phyloP scores from a whole-genome alignment of 2,329 filamentous ascomycete species.

The Aspergillus brasiliensis region DNA sequence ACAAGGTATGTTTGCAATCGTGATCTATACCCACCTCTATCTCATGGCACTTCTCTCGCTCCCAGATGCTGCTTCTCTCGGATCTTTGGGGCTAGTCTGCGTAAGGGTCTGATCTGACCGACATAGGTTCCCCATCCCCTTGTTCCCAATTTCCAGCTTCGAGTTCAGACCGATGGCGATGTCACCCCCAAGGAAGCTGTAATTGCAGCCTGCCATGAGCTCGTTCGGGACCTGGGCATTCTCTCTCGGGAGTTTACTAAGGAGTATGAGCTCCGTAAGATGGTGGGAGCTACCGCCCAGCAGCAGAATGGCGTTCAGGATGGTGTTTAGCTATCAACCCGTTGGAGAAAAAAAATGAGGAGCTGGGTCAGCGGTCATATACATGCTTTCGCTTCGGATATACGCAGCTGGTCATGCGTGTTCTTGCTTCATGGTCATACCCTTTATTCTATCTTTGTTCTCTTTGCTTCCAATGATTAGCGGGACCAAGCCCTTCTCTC shows the following conservation, averaged over 20 bases:
- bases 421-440: conserved; percentile 14
- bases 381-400: conserved; percentile 10
- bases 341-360: neutral
- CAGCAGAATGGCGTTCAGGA: conserved; percentile 36
- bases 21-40: neutral
- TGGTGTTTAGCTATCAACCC: conserved; percentile 14
- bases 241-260: conserved; percentile 88
- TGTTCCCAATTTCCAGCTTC: conserved; percentile 64
- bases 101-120: conserved; percentile 5
- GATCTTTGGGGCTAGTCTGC: neutral
- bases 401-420: conserved; percentile 27
- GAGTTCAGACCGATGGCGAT: conserved; percentile 87
- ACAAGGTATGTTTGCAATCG: conserved; percentile 66
- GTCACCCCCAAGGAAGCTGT: conserved; percentile 89
- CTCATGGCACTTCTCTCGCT: neutral
- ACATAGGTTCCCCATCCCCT: conserved; percentile 48
- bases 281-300: conserved; percentile 68
- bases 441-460: conserved; percentile 6
- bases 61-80: neutral
- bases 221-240: conserved; percentile 78
- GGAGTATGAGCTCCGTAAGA: conserved; percentile 86
- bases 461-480: conserved; percentile 12
- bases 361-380: neutral
- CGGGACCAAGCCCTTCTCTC: conserved; percentile 2
- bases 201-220: conserved; percentile 74